Percentiles rank a stretch among this genome's conserved stretches.
phyloP scores from a whole-genome alignment of 805 yeast species.

The Candida lessepsii region DNA sequence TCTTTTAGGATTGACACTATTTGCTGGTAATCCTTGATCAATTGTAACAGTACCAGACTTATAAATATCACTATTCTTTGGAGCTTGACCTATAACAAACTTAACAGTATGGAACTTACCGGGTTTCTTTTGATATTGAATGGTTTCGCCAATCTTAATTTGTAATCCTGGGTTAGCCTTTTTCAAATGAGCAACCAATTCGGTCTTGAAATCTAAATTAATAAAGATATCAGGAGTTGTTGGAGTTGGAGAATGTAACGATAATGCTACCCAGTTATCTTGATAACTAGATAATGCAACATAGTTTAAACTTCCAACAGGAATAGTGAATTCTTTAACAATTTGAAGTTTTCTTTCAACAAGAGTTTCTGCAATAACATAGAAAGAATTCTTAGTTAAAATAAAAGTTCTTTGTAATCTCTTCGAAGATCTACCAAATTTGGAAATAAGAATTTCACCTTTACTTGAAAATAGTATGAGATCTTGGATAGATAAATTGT shows the following conservation, averaged over 20 bases:
- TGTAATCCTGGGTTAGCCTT: slow-evolving; percentile 55
- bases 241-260: slow-evolving; percentile 46
- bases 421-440: slow-evolving; percentile 89
- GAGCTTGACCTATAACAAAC: slow-evolving; percentile 57
- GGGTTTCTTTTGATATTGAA: slow-evolving; percentile 87
- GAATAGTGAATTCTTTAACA: slow-evolving; percentile 60
- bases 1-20: slow-evolving; percentile 65
- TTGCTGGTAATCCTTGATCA: slow-evolving; percentile 73
- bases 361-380: slow-evolving; percentile 71
- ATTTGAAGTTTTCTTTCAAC: slow-evolving; percentile 57
- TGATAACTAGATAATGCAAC: slow-evolving; percentile 72
- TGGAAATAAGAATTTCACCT: slow-evolving; percentile 78
- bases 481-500: slow-evolving; percentile 68
- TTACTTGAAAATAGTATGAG: slow-evolving; percentile 72
- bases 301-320: slow-evolving; percentile 56
- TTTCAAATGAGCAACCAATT: slow-evolving; percentile 72
- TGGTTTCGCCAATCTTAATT: slow-evolving; percentile 66
- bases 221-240: slow-evolving; percentile 74
- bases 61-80: slow-evolving; percentile 67
- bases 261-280: slow-evolving; percentile 90
- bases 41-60: slow-evolving; percentile 88
- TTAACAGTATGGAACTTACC: slow-evolving; percentile 79
- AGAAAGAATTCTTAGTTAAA: slow-evolving; percentile 60
- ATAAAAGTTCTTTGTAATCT: slow-evolving; percentile 72
- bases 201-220: slow-evolving; percentile 85